phyloP scores from a whole-genome alignment of 2,329 filamentous ascomycete genomes.

The Fusarium sp. region DNA sequence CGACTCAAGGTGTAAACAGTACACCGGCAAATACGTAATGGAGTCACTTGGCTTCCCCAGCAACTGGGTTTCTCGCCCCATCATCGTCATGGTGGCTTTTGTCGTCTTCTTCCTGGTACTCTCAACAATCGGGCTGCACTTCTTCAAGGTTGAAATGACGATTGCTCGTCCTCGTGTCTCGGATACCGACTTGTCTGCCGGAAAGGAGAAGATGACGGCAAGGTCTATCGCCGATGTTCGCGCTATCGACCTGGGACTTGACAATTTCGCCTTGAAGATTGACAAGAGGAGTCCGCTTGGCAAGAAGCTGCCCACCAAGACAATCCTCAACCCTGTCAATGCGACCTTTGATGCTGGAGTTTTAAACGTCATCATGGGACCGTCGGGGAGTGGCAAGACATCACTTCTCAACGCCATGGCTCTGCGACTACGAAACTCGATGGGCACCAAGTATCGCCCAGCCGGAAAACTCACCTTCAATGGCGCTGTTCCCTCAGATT shows the following conservation, averaged over 20 bases:
- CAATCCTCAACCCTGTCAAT: slow-evolving; percentile 75
- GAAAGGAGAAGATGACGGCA: slow-evolving; percentile 76
- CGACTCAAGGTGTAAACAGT: slow-evolving; percentile 75
- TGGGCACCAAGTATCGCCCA: slow-evolving; percentile 71
- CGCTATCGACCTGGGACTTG: slow-evolving; percentile 73
- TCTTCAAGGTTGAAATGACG: slow-evolving; percentile 75
- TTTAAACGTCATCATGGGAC: slow-evolving; percentile 84
- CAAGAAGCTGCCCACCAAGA: slow-evolving; percentile 64
- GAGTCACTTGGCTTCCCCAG: slow-evolving; percentile 74
- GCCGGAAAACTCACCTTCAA: slow-evolving; percentile 77
- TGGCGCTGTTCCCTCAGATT: slow-evolving; percentile 72
- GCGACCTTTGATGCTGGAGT: slow-evolving; percentile 75
- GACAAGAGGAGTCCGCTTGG: slow-evolving; percentile 69
- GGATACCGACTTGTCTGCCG: slow-evolving; percentile 73
- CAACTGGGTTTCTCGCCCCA: slow-evolving; percentile 76
- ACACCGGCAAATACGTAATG: slow-evolving; percentile 77
- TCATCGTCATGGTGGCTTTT: slow-evolving; percentile 72
- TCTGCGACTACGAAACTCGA: slow-evolving; percentile 70
- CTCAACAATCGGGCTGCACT: slow-evolving; percentile 72
- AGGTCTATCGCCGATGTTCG: slow-evolving; percentile 65
- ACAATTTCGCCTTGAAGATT: slow-evolving; percentile 72
- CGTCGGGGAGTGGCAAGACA: slow-evolving; percentile 82
- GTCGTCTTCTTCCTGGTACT: slow-evolving; percentile 71
- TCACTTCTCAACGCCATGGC: slow-evolving; percentile 81
- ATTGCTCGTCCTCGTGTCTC: slow-evolving; percentile 72